Evolutionary conservation across 768 basidiomycete species (phyloP).

Genomic region (Collybiopsis luxurians): DNA sequence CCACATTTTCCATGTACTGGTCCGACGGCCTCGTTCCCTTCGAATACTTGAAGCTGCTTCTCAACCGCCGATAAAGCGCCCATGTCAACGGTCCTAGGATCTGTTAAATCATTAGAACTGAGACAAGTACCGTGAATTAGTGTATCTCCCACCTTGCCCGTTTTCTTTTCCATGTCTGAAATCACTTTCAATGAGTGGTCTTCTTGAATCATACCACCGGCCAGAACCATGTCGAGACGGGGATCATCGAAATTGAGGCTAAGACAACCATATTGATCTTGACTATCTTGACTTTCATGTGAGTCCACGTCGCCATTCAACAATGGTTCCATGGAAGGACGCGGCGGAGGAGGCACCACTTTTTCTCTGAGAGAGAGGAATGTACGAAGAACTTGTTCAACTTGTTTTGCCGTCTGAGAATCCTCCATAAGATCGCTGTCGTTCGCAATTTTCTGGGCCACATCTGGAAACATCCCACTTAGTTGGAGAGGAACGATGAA

Average conservation of each 20-base stretch:
- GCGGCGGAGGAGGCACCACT: slow-evolving; percentile 44
- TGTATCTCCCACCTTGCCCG: slow-evolving; percentile 21
- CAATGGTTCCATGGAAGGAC: slow-evolving; percentile 19
- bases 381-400: slow-evolving; percentile 54
- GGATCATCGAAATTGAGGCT: slow-evolving; percentile 64
- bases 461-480: slow-evolving; percentile 46
- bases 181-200: slow-evolving; percentile 22
- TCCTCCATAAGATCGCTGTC: slow-evolving; percentile 35
- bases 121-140: slow-evolving; percentile 6
- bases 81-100: slow-evolving; percentile 28
- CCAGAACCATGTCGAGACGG: slow-evolving; percentile 50
- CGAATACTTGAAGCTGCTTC: slow-evolving; percentile 22
- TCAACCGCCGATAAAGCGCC: slow-evolving; percentile 40
- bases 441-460: slow-evolving; percentile 50
- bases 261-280: slow-evolving; percentile 67
- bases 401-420: slow-evolving; percentile 45
- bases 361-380: slow-evolving; percentile 58
- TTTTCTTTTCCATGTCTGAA: slow-evolving; percentile 18
- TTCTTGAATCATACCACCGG: neutral
- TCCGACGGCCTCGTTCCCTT: slow-evolving; percentile 14
- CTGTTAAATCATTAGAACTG: neutral
- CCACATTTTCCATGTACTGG: slow-evolving; percentile 33
- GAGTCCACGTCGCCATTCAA: slow-evolving; percentile 20
- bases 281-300: slow-evolving; percentile 60
- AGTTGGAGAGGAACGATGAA: slow-evolving; percentile 18